A percentile compares a stretch with the other conserved stretches of the same genome.
Conservation (phyloP, 139 green algal genomes). For the Astrephomene gubernaculifera region DNA sequence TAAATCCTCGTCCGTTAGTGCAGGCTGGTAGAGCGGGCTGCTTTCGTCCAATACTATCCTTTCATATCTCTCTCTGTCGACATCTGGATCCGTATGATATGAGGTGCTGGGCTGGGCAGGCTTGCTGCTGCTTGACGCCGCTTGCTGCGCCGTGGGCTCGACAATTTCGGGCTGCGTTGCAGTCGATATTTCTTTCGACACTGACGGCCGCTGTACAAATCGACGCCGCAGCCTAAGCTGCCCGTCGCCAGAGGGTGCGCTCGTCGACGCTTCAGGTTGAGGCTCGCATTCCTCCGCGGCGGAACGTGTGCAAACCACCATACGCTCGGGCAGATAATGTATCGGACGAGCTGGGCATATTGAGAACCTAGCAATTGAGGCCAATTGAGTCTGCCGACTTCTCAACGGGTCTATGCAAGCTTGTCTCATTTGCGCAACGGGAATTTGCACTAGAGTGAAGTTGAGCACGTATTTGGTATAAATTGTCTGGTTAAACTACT, state of each 20-base stretch:
- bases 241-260: not conserved
- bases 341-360: not conserved
- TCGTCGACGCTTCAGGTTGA: constrained; percentile 2
- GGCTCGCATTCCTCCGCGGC: not conserved
- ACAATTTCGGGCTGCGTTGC: not conserved
- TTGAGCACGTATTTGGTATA: too few relatives aligned
- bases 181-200: not conserved
- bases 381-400: too few relatives aligned
- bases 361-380: too few relatives aligned
- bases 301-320: not conserved
- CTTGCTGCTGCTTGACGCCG: not conserved
- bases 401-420: too few relatives aligned
- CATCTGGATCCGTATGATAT: not conserved
- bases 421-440: too few relatives aligned
- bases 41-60: constrained; percentile 37
- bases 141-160: not conserved
- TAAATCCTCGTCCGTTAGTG: constrained; percentile 70
- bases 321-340: not conserved
- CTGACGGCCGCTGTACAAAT: not conserved
- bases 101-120: not conserved
- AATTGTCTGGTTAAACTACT: too few relatives aligned
- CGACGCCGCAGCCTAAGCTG: constrained; percentile 8
- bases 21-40: constrained; percentile 58
- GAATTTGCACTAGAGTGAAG: too few relatives aligned
- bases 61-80: not conserved